Evolutionary conservation across 169 alveolate genomes (phyloP).

Genomic region (Eimeria acervulina): DNA sequence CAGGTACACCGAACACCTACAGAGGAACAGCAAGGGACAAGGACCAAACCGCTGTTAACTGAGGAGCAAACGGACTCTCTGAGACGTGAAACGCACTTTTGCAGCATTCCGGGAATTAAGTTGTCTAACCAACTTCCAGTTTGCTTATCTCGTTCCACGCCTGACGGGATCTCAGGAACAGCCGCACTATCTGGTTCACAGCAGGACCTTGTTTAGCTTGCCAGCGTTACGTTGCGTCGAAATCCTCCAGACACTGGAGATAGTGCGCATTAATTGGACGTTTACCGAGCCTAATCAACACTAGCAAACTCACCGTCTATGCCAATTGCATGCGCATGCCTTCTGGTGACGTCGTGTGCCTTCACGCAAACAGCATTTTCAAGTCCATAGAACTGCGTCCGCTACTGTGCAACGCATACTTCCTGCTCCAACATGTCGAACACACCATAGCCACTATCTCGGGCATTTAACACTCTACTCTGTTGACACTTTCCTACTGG

Average conservation of each 20-base stretch:
- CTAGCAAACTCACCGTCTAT: background rate
- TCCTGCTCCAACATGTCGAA: background rate
- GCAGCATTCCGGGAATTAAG: background rate
- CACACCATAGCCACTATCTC: background rate
- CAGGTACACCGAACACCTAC: background rate
- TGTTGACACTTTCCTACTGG: background rate
- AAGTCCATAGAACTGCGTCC: background rate
- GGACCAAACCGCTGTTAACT: background rate
- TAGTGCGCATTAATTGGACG: background rate
- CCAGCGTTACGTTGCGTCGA: background rate
- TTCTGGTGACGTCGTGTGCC: background rate
- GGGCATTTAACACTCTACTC: background rate
- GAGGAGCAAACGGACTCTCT: background rate
- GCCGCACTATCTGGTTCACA: background rate
- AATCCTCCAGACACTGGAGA: background rate
- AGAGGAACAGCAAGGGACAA: background rate
- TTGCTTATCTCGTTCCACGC: background rate
- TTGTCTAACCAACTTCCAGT: background rate
- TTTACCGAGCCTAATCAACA: background rate
- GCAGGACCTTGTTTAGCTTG: background rate
- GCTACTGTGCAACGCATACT: background rate
- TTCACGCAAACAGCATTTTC: background rate
- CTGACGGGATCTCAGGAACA: no score
- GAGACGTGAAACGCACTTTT: background rate
- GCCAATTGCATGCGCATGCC: background rate